Percentiles rank a stretch among this genome's conserved stretches.
Evolutionary conservation across 257 asterid species (phyloP).

Genomic region (Ajuga chamaepitys): DNA sequence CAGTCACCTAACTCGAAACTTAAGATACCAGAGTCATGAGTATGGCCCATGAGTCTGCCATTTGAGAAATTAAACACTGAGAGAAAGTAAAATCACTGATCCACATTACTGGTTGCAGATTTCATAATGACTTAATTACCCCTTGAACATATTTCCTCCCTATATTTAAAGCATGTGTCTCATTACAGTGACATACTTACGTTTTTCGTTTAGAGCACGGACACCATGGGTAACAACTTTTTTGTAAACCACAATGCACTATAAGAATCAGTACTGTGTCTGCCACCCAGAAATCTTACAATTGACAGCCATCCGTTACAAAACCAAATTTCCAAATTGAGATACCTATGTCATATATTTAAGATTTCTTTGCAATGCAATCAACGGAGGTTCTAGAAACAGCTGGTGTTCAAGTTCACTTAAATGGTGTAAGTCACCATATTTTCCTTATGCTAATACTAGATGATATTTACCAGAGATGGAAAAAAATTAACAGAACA

Average conservation of each 20-base stretch:
- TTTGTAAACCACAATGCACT: background rate
- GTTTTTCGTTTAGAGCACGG: background rate
- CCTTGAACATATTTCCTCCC: background rate
- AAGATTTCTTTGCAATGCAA: conserved; percentile 2
- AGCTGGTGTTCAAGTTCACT: background rate
- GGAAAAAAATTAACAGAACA: background rate
- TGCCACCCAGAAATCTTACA: background rate
- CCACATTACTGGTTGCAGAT: background rate
- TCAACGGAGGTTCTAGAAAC: background rate
- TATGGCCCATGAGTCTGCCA: conserved; percentile 15
- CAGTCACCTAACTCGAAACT: conserved; percentile 12
- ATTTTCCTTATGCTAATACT: background rate
- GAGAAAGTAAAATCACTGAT: background rate
- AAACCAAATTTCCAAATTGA: background rate
- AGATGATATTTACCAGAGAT: background rate
- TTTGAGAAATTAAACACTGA: conserved; percentile 8
- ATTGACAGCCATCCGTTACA: background rate
- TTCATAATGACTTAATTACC: background rate
- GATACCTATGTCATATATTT: background rate
- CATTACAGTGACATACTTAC: background rate
- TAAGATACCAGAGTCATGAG: conserved; percentile 18
- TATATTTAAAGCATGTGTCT: background rate
- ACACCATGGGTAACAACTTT: background rate
- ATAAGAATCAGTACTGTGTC: background rate
- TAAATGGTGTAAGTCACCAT: background rate